Base-by-base conservation (phyloP, 495 filamentous ascomycete species). In the Aspergillus nanangensis region DNA sequence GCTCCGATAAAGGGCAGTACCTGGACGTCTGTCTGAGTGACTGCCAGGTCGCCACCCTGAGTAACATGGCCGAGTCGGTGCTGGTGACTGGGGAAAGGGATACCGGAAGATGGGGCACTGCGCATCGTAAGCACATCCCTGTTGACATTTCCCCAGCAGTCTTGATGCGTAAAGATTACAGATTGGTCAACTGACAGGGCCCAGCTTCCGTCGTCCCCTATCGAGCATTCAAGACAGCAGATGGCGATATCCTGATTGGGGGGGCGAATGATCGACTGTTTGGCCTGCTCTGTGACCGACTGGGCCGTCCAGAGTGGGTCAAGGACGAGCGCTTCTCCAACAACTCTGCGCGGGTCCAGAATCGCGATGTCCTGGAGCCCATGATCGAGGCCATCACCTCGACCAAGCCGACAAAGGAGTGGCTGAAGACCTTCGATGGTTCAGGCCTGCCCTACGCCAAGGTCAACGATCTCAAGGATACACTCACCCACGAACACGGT, bases 121-220 rank as follows among this genome's bases (percentile, higher is more conserved):
- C 90, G 36, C 93, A 98, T 74, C 92, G 87, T 89, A 73, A 66
- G 84, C 72, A 18, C n/a, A 1, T 38, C 5, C 20, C 15, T 8
- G n/a, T 20, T 38, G 15, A 5, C 5, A 11, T 15, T 19, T n/a
- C 5, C 17, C n/a, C 2, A 15, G 8, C 5, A 10, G 13, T n/a
- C 15, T 17, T 11, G 15, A 10, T 5, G 25, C 5, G 5, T n/a
- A 11, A 29, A 11, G 5, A 11, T 5, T 5, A 5, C 5, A 29
- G 5, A 11, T 5, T 29, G 25, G 7, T 29, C 7, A 7, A 11
- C 25, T 29, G 11, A 29, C n/a, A n/a, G n/a, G n/a, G 10, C 5
- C 5, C 45, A 93, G 88, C 90, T 38, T 95, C 90, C 0, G 96
- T 98, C 64, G 93, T 98, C 0, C 93, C 93, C 0, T 98, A 98